These are phyloP conservation scores for Lipomyces kockii DNA, from an alignment of 805 yeast species.

Conservation along the genomic window DNA sequence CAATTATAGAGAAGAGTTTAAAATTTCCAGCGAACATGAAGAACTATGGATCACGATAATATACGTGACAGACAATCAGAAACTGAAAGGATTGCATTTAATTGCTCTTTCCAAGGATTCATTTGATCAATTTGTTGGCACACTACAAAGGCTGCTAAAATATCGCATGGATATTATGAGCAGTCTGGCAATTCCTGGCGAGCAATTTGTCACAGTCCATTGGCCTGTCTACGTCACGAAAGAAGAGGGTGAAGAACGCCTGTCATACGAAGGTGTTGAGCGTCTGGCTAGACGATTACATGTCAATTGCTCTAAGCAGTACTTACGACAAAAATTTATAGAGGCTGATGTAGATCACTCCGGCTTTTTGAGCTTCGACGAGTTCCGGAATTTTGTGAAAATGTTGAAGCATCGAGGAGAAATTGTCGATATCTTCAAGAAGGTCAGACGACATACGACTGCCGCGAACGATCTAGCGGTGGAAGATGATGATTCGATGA, in stretches of 20 bases:
- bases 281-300: constrained; percentile 69
- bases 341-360: constrained; percentile 56
- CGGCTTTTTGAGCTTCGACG: constrained; percentile 65
- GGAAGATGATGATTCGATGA: constrained; percentile 21
- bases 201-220: constrained; percentile 64
- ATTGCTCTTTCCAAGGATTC: constrained; percentile 62
- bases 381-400: constrained; percentile 76
- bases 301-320: constrained; percentile 65
- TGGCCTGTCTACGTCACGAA: constrained; percentile 57
- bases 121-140: constrained; percentile 58
- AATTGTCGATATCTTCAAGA: constrained; percentile 55
- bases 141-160: constrained; percentile 59
- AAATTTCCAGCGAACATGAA: constrained; percentile 67
- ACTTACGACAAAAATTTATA: constrained; percentile 57
- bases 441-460: constrained; percentile 36
- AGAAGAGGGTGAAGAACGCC: constrained; percentile 38
- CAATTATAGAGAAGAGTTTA: constrained; percentile 84
- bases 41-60: constrained; percentile 80
- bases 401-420: constrained; percentile 70
- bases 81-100: constrained; percentile 77
- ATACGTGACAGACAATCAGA: constrained; percentile 63
- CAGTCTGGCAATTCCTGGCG: constrained; percentile 66
- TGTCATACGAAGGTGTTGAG: constrained; percentile 68
- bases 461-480: constrained; percentile 17
- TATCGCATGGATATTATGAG: constrained; percentile 66